A percentile compares a stretch with the other conserved stretches of the same genome.
These are phyloP conservation scores for Kluyveromyces lactis DNA, from an alignment of 805 yeast species.

Conservation along the genomic window DNA sequence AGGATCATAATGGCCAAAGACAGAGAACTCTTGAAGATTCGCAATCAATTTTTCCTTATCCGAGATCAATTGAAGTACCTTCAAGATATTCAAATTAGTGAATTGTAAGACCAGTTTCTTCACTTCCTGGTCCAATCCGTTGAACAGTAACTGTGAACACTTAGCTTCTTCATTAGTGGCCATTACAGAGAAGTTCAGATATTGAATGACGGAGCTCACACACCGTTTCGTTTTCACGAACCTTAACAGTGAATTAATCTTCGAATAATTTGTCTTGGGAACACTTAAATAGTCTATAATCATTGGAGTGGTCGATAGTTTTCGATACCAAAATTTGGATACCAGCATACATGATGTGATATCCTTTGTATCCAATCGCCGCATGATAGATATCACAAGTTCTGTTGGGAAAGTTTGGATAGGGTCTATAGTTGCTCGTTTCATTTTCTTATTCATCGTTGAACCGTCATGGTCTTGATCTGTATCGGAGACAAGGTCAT, in stretches of 20 bases:
- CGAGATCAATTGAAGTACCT: background rate
- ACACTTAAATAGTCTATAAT: slow-evolving; percentile 16
- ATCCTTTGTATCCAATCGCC: slow-evolving; percentile 14
- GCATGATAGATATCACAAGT: slow-evolving; percentile 16
- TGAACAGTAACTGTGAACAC: slow-evolving; percentile 10
- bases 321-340: slow-evolving; percentile 17
- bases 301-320: slow-evolving; percentile 12
- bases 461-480: too few relatives aligned
- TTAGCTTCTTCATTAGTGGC: slow-evolving; percentile 18
- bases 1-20: slow-evolving; percentile 3
- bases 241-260: slow-evolving; percentile 11
- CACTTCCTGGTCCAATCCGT: slow-evolving; percentile 8
- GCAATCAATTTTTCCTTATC: background rate
- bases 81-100: slow-evolving; percentile 1
- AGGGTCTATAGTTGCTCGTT: slow-evolving; percentile 9
- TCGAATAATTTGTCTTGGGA: slow-evolving; percentile 10
- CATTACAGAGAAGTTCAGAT: slow-evolving; percentile 15
- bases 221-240: slow-evolving; percentile 9
- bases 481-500: too few relatives aligned
- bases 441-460: background rate
- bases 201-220: background rate
- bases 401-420: slow-evolving; percentile 19
- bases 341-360: slow-evolving; percentile 13
- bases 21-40: slow-evolving; percentile 4
- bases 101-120: slow-evolving; percentile 10